These are phyloP conservation scores for Fusarium nurragi DNA, from an alignment of 2,329 filamentous ascomycete species.

Conservation along the genomic window DNA sequence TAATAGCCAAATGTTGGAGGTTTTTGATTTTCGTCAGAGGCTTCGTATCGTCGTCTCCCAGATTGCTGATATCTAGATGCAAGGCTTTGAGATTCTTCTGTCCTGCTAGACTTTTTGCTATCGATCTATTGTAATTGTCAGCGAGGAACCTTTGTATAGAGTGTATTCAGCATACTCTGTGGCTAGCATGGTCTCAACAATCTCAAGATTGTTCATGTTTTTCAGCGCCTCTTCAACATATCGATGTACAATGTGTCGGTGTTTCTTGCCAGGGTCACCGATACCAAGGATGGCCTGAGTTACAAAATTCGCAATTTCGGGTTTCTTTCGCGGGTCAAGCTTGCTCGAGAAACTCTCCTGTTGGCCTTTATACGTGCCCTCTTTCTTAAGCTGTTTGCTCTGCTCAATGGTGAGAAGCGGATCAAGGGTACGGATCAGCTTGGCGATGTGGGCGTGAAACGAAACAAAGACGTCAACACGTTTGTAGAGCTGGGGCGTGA, in stretches of 20 bases:
- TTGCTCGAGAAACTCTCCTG: constrained; percentile 18
- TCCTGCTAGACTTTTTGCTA: constrained; percentile 16
- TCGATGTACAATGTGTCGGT: constrained; percentile 18
- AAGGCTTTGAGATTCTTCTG: constrained; percentile 26
- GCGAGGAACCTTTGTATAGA: no score
- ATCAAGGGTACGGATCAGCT: constrained; percentile 33
- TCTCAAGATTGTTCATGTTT: constrained; percentile 24
- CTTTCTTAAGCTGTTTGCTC: constrained; percentile 28
- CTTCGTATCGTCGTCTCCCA: not conserved
- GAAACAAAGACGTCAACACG: constrained; percentile 9
- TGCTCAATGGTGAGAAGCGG: constrained; percentile 26
- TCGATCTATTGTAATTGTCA: constrained; percentile 13
- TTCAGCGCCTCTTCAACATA: constrained; percentile 34
- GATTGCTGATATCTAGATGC: not conserved
- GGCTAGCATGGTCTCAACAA: constrained; percentile 11
- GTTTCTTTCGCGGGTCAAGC: constrained; percentile 1
- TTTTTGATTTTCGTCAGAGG: constrained; percentile 17
- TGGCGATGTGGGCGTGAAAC: constrained; percentile 28
- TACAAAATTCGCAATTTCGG: constrained; percentile 10
- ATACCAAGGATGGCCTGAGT: constrained; percentile 17
- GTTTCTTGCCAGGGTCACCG: constrained; percentile 13
- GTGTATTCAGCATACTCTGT: constrained; percentile 19
- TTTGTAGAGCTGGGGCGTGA: constrained; percentile 25
- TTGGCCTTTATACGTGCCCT: constrained; percentile 30
- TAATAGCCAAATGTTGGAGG: constrained; percentile 22